Base-by-base conservation (phyloP, 805 yeast species). In the Spathaspora boniae region DNA sequence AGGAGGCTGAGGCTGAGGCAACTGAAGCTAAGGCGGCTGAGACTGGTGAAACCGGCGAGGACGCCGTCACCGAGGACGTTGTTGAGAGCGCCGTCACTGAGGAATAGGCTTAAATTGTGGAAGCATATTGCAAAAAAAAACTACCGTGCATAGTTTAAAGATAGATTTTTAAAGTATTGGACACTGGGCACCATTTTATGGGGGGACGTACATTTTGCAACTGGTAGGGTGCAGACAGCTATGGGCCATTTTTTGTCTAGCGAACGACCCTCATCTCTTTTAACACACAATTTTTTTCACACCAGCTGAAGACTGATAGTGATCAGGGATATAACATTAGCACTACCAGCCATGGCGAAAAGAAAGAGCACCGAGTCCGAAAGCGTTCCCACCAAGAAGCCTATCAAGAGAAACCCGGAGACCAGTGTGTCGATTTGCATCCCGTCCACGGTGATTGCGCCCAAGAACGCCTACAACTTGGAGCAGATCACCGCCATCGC, bases 401-500 rank as follows among this genome's bases (percentile, higher is more conserved):
- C 70, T 1, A 38, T 43, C n/a, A 64, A 62, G 38, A 17, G 40
- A 3, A 34, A 33, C 8, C 26, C 48, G 54, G 4, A 37, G 46
- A 38, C 46, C 1, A 70, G 69, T 47, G 72, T 72, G 42, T 70
- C 87, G 1, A 47, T 87, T 2, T 86, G 95, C 52, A 69, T 87
- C 22, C 94, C 96, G 1, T 76, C 91, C 1, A 69, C 80, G 1
- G 65, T 80, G 12, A 70, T 87, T 9, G 66, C 76, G 2, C 42
- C 45, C 1, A 50, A 74, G 5, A 74, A 78, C 48, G 82, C 91
- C 31, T 61, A 59, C 25, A 81, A 80, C 44, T 61, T 86, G 33
- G 81, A 81, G 42, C 95, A 87, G 53, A 79, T 78, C 9, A 87
- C 95, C 0, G 67, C 74, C 39, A 68, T 78, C 1, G 78, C 84